Conservation (phyloP, 768 basidiomycete species). For the Lyophyllum atratum region DNA sequence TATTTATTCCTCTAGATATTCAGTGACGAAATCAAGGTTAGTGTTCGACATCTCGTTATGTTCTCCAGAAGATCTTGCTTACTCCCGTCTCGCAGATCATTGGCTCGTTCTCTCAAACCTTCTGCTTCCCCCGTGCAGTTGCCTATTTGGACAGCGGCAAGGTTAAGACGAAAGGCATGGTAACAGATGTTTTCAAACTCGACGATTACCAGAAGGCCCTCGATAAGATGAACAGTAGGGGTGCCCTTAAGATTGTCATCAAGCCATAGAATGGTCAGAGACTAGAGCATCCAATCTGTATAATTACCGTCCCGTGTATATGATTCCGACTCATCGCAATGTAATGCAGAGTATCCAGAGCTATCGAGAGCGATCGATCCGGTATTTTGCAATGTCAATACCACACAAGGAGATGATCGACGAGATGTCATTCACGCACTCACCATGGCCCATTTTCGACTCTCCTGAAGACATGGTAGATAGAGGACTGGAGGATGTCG, state of each 20-base stretch:
- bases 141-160: conserved; percentile 88
- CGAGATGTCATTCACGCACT: no score
- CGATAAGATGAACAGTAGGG: conserved; percentile 70
- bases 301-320: no score
- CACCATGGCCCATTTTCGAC: no score
- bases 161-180: conserved; percentile 78
- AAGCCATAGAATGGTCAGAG: conserved; percentile 48
- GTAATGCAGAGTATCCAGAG: no score
- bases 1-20: conserved; percentile 56
- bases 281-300: no score
- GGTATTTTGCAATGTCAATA: no score
- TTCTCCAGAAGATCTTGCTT: background rate
- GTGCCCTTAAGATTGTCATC: conserved; percentile 62
- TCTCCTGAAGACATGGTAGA: no score
- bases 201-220: conserved; percentile 72
- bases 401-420: no score
- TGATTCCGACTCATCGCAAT: no score
- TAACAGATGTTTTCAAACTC: conserved; percentile 63
- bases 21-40: conserved; percentile 54
- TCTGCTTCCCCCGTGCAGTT: conserved; percentile 89
- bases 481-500: no score
- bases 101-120: conserved; percentile 87
- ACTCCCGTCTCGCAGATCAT: conserved; percentile 58
- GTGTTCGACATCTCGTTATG: background rate
- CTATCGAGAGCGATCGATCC: no score